Conservation (phyloP, 139 green algal genomes). For the Gonium pectorale region DNA sequence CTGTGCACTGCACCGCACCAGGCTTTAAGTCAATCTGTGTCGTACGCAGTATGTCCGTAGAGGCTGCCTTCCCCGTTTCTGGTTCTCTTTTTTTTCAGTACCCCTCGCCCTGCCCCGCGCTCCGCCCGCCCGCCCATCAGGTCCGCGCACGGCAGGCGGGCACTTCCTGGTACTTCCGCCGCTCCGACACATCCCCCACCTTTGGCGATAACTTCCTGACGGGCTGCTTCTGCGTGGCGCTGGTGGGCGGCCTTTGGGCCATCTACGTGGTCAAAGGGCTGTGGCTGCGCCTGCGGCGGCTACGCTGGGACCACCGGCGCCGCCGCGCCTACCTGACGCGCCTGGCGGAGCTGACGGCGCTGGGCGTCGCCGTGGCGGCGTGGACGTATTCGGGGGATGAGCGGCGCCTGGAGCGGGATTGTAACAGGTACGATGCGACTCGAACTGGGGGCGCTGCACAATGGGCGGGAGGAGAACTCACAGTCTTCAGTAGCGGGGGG, state of each 20-base stretch:
- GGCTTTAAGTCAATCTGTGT: background rate
- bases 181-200: background rate
- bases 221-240: background rate
- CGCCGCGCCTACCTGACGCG: background rate
- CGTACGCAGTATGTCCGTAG: background rate
- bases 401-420: background rate
- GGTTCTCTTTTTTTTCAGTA: background rate
- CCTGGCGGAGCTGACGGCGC: background rate
- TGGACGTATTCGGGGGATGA: constrained; percentile 2
- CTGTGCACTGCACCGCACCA: no score
- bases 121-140: background rate
- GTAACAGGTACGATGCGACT: background rate
- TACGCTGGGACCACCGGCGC: constrained; percentile 11
- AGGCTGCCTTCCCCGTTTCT: background rate
- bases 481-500: background rate
- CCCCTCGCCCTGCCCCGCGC: background rate
- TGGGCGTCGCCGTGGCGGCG: background rate
- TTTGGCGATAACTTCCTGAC: constrained; percentile 10
- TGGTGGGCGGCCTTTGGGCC: background rate
- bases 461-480: background rate
- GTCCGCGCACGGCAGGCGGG: background rate
- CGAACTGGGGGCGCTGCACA: background rate
- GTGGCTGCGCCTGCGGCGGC: background rate
- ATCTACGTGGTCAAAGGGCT: background rate
- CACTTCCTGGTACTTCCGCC: constrained; percentile 5